A percentile compares a stretch with the other conserved stretches of the same genome.
Evolutionary conservation across 164 flowering plant species (phyloP).

Genomic region (Amborella trichopoda): DNA sequence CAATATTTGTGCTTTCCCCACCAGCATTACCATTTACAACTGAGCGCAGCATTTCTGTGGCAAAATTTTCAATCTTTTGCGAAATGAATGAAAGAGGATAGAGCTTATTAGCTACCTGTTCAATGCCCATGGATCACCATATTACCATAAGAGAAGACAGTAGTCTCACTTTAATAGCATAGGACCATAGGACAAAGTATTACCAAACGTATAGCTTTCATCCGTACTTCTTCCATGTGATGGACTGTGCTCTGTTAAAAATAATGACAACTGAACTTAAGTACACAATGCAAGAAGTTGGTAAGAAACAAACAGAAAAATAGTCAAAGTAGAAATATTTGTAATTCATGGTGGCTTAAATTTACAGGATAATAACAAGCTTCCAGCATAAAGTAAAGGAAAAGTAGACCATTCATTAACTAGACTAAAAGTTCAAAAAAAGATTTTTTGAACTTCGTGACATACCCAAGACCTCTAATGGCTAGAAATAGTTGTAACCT

Average conservation of each 20-base stretch:
- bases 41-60: constrained; percentile 56
- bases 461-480: no score
- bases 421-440: no score
- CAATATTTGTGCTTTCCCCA: constrained; percentile 25
- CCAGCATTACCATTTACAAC: constrained; percentile 19
- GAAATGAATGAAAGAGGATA: constrained; percentile 68
- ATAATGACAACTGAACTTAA: constrained; percentile 2
- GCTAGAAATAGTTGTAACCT: no score
- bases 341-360: background rate
- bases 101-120: constrained; percentile 91
- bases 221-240: constrained; percentile 82
- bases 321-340: background rate
- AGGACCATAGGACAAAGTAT: background rate
- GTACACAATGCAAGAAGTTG: background rate
- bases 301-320: background rate
- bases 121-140: constrained; percentile 2
- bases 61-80: constrained; percentile 81
- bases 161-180: background rate
- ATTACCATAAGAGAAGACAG: background rate
- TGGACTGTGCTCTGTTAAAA: constrained; percentile 75
- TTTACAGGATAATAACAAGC: no score
- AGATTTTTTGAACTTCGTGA: no score
- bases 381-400: no score
- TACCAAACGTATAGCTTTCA: constrained; percentile 99
- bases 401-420: no score